A percentile compares a stretch with the other conserved stretches of the same genome.
phyloP scores from a whole-genome alignment of 495 filamentous ascomycete species.

The Annulohypoxylon stygium region DNA sequence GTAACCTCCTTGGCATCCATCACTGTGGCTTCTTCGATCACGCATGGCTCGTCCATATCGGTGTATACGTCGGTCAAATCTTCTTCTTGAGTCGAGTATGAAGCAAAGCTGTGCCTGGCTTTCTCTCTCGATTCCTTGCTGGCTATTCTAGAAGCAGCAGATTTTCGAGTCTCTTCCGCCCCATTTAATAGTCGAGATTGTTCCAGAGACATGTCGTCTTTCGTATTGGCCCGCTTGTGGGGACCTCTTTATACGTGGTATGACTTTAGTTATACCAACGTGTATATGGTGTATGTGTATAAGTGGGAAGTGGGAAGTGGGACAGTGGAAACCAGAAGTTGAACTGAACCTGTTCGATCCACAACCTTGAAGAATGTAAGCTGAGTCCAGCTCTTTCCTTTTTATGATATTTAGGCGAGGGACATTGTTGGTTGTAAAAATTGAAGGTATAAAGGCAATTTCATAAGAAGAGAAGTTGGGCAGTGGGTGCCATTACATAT shows the following conservation, averaged over 20 bases:
- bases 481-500: conserved; percentile 38
- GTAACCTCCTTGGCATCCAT: conserved; percentile 48
- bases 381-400: conserved; percentile 51
- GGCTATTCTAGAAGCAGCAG: conserved; percentile 29
- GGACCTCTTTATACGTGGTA: conserved; percentile 16
- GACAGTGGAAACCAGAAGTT: conserved; percentile 29
- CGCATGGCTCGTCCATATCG: conserved; percentile 48
- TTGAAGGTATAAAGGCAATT: conserved; percentile 28
- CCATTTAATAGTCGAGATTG: conserved; percentile 32
- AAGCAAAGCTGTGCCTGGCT: conserved; percentile 41
- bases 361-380: conserved; percentile 42
- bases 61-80: conserved; percentile 46
- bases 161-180: conserved; percentile 13
- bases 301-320: not conserved
- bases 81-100: conserved; percentile 41
- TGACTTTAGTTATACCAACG: conserved; percentile 27
- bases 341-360: conserved; percentile 41
- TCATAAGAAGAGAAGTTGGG: conserved; percentile 44
- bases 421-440: conserved; percentile 32
- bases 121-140: conserved; percentile 32
- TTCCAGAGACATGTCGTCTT: conserved; percentile 47
- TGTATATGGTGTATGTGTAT: not conserved
- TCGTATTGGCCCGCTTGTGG: conserved; percentile 37
- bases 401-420: conserved; percentile 29
- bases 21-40: conserved; percentile 47